Evolutionary conservation across 2,329 filamentous ascomycete genomes (phyloP), one percentile per base, ranked within the genome.

Genomic region (Scedosporium dehoogii): DNA sequence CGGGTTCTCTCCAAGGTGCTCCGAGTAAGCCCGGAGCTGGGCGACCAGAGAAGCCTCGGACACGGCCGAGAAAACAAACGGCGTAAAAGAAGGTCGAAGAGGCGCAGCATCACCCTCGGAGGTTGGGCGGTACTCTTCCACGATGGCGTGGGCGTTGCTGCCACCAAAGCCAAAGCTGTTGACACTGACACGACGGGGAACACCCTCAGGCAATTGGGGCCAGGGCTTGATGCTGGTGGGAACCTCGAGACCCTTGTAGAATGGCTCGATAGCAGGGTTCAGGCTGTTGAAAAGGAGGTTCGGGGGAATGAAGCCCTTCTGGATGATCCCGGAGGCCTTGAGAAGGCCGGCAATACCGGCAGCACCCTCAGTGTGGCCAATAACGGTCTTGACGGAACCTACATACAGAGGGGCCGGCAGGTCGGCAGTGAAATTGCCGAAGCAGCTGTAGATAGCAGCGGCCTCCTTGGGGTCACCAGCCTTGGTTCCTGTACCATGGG

Each of bases 161-260:
- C 70, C 70, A 0, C 70, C 69, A 6, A 68, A 70, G 0, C 69
- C 70, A 10, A 72, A 72, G 4, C 70, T 69, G 65, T 72, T 71
- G 62, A 72, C 63, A 21, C 66, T 68, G 68, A 69, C 69, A 68
- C 70, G 14, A 67, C 62, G 14, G 29, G 61, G 7, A 64, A 7
- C 14, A 65, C 62, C 1, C 63, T 67, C 1, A 67, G 66, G 10
- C 72, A 63, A 23, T 65, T 25, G 2, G 72, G 62, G 3, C 63
- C 68, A 69, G 46, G 71, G 23, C 66, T 65, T 14, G 66, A 64
- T 38, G 67, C 63, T 1, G 62, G 63, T 18, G 21, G 48, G 48
- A 53, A 53, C 21, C 21, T 53, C 48, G n/a, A 53, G 48, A 14
- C 23, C 21, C n/a, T 12, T 18, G 21, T 53, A 53, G 21, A 53